Percentiles rank a stretch among this genome's conserved stretches.
These are phyloP conservation scores for Suhomyces terraborum DNA, from an alignment of 1,139 yeast species.

Conservation along the genomic window DNA sequence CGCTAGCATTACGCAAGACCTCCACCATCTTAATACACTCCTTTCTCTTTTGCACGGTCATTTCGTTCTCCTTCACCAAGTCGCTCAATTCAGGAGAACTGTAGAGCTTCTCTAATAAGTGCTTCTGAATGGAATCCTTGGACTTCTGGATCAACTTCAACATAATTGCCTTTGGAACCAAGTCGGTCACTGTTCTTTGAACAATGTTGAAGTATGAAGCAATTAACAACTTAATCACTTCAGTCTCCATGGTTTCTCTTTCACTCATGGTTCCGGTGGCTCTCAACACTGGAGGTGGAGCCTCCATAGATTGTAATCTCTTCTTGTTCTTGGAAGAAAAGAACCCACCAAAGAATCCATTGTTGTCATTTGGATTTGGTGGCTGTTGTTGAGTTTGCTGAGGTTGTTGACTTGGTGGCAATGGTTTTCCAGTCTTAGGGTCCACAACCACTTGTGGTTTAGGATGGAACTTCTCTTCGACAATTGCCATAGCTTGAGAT, in stretches of 20 bases:
- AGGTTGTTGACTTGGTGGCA: conserved; percentile 49
- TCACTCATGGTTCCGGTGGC: conserved; percentile 96
- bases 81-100: conserved; percentile 73
- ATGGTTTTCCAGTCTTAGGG: conserved; percentile 88
- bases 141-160: conserved; percentile 83
- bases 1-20: conserved; percentile 84
- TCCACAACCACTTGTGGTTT: conserved; percentile 79
- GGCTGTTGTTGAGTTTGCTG: conserved; percentile 28
- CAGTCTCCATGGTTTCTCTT: conserved; percentile 95
- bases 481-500: conserved; percentile 92
- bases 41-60: conserved; percentile 90
- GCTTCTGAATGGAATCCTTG: conserved; percentile 87
- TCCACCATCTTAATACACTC: conserved; percentile 96
- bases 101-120: conserved; percentile 82
- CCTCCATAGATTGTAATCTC: conserved; percentile 93
- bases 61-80: conserved; percentile 87
- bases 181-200: conserved; percentile 88
- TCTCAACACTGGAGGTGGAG: conserved; percentile 93
- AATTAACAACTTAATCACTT: conserved; percentile 89
- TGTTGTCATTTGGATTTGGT: conserved; percentile 40
- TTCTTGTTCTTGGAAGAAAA: conserved; percentile 91
- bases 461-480: conserved; percentile 88
- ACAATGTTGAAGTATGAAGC: conserved; percentile 90
- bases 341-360: conserved; percentile 93
- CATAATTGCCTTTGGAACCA: conserved; percentile 95